Conservation (phyloP, 805 yeast species). For the Pichia exigua region DNA sequence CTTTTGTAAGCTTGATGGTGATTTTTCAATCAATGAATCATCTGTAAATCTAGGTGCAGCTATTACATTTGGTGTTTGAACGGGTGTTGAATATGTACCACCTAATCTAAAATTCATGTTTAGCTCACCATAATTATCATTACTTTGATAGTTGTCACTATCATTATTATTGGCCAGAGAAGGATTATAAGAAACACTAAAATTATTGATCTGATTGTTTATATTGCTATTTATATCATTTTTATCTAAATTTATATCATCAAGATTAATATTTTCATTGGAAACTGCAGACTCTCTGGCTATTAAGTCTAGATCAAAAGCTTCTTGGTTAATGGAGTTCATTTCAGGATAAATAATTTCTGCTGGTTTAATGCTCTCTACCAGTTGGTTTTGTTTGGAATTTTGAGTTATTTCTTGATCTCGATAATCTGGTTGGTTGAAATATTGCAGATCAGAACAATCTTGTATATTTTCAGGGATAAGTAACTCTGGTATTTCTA, state of each 20-base stretch:
- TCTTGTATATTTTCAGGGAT: background rate
- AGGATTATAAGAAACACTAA: background rate
- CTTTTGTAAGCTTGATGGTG: constrained; percentile 29
- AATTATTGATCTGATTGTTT: background rate
- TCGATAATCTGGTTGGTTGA: background rate
- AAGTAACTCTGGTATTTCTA: background rate
- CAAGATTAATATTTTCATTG: background rate
- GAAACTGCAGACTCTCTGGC: background rate
- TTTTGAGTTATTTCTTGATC: background rate
- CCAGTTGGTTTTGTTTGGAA: background rate
- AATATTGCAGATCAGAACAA: background rate
- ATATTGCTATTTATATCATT: background rate
- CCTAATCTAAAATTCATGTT: constrained; percentile 24
- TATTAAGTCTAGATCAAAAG: background rate
- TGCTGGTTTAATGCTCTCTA: background rate
- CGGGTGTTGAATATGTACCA: constrained; percentile 4
- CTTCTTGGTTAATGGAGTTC: background rate
- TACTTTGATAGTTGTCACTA: constrained; percentile 11
- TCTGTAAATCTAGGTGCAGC: constrained; percentile 4
- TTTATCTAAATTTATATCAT: too few relatives aligned
- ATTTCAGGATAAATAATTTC: background rate
- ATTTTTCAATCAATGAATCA: constrained; percentile 21
- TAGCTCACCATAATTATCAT: constrained; percentile 19
- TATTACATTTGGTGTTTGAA: constrained; percentile 10
- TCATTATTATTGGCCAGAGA: background rate